Conservation (phyloP, 768 basidiomycete species). For the Lyophyllum decastes region DNA sequence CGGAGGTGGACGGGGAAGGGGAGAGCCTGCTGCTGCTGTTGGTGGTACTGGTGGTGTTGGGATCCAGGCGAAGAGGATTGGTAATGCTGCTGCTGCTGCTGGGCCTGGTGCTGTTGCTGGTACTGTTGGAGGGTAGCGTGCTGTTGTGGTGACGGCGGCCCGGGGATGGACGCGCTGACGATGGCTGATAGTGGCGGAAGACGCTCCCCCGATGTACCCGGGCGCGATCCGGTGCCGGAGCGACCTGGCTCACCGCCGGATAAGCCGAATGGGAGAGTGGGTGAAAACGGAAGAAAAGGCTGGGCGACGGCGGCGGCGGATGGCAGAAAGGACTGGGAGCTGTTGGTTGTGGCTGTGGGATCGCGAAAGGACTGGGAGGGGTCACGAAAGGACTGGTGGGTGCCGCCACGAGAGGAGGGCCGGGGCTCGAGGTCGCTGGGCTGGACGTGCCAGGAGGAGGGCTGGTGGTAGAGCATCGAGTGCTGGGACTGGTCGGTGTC, state of each 20-base stretch:
- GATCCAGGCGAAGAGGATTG: too few relatives aligned
- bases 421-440: neutral
- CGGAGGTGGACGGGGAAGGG: neutral
- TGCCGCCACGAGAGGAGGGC: too few relatives aligned
- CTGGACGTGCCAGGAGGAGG: neutral
- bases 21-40: too few relatives aligned
- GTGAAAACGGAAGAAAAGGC: conserved; percentile 69
- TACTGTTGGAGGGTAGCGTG: conserved; percentile 34
- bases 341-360: too few relatives aligned
- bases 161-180: conserved; percentile 60
- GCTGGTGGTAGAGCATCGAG: neutral
- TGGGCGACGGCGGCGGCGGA: conserved; percentile 27
- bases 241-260: neutral
- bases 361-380: too few relatives aligned
- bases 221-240: neutral
- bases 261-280: conserved; percentile 6
- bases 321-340: neutral
- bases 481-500: neutral
- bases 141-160: conserved; percentile 48
- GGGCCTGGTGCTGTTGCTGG: neutral
- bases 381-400: too few relatives aligned
- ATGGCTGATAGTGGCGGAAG: conserved; percentile 66
- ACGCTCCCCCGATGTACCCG: conserved; percentile 16
- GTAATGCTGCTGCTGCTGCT: neutral
- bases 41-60: neutral